phyloP scores from a whole-genome alignment of 257 asterid genomes.

The Oldenlandia corymbosa region DNA sequence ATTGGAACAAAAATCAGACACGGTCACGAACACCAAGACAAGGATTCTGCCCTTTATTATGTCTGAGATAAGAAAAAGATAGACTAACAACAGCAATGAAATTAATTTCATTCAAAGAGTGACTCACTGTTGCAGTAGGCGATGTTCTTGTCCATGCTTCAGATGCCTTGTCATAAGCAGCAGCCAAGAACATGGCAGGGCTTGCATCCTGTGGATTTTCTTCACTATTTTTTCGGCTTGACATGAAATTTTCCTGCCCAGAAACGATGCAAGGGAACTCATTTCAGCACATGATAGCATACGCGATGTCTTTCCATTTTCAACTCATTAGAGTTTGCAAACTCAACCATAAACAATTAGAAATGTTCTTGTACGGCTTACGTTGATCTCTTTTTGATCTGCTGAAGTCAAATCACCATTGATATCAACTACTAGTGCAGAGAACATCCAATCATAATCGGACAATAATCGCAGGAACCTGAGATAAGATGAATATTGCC shows the following conservation, averaged over 20 bases:
- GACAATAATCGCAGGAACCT: conserved; percentile 83
- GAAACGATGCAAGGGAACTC: conserved; percentile 16
- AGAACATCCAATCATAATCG: conserved; percentile 81
- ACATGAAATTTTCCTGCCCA: conserved; percentile 58
- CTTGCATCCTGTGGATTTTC: conserved; percentile 33
- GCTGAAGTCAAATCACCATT: conserved; percentile 70
- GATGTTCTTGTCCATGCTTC: conserved; percentile 82
- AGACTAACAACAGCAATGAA: conserved; percentile 9
- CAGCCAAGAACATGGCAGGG: conserved; percentile 82
- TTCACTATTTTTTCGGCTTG: conserved; percentile 53
- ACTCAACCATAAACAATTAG: too few relatives aligned
- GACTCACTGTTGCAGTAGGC: conserved; percentile 69
- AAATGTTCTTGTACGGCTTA: conserved; percentile 20
- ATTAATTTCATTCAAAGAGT: conserved; percentile 8
- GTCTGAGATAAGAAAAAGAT: neutral
- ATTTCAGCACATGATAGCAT: too few relatives aligned
- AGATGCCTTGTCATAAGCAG: conserved; percentile 73
- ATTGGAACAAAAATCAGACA: neutral
- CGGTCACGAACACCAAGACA: neutral
- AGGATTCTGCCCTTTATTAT: neutral
- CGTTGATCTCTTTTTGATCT: conserved; percentile 74
- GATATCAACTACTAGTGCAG: conserved; percentile 76
- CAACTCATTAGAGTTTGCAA: too few relatives aligned
- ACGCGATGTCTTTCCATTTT: too few relatives aligned
- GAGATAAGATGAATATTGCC: conserved; percentile 24